Conservation (phyloP, 2,329 filamentous ascomycete species). For the Diaporthe vaccinii region DNA sequence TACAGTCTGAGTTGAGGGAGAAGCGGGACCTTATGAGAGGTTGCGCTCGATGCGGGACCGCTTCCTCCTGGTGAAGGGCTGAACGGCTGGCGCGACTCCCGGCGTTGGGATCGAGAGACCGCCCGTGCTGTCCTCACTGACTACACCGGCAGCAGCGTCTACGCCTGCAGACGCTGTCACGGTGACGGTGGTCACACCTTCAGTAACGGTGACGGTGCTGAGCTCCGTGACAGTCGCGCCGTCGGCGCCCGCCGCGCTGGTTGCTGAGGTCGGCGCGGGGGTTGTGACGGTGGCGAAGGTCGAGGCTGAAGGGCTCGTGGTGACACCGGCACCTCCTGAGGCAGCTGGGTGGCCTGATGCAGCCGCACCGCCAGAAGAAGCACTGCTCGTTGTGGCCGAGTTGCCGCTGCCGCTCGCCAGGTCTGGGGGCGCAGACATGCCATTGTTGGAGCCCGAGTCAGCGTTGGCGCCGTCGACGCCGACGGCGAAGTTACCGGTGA, state of each 20-base stretch:
- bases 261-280: background rate
- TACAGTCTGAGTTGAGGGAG: background rate
- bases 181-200: conserved; percentile 36
- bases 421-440: conserved; percentile 40
- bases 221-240: conserved; percentile 32
- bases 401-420: conserved; percentile 9
- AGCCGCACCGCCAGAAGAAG: conserved; percentile 9
- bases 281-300: conserved; percentile 39
- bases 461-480: conserved; percentile 46
- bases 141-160: background rate
- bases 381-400: background rate
- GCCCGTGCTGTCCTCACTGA: conserved; percentile 31
- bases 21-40: background rate
- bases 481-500: conserved; percentile 61
- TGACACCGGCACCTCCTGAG: background rate
- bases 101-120: conserved; percentile 24
- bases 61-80: conserved; percentile 36
- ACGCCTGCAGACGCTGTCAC: conserved; percentile 28
- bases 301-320: conserved; percentile 28
- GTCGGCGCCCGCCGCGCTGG: conserved; percentile 1
- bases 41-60: conserved; percentile 39
- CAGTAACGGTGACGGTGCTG: conserved; percentile 39
- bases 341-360: conserved; percentile 3
- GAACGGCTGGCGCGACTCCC: conserved; percentile 37
- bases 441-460: conserved; percentile 38